phyloP scores from a whole-genome alignment of 2,329 filamentous ascomycete genomes.

The Karstenula rhodostoma region DNA sequence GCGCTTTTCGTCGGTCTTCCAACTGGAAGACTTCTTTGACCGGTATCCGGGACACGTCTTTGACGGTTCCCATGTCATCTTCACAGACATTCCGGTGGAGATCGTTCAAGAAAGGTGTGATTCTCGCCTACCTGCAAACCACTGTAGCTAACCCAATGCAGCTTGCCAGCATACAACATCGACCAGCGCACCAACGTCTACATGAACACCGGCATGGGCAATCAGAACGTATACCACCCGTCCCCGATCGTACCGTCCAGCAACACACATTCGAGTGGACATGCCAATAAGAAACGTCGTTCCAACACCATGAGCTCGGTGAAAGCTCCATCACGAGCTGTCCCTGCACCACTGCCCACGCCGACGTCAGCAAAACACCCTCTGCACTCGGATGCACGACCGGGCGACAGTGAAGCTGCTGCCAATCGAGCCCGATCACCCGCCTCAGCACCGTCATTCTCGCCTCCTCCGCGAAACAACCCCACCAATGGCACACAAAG shows the following conservation, averaged over 20 bases:
- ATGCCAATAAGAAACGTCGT: conserved; percentile 46
- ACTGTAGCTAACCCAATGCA: conserved; percentile 26
- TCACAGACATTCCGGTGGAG: conserved; percentile 72
- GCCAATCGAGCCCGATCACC: conserved; percentile 30
- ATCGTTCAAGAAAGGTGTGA: conserved; percentile 64
- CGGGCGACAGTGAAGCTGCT: conserved; percentile 28
- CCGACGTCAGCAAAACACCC: conserved; percentile 43
- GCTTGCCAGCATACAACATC: conserved; percentile 45
- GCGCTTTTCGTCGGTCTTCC: conserved; percentile 80
- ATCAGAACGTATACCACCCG: conserved; percentile 35
- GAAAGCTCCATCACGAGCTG: conserved; percentile 29
- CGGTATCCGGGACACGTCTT: conserved; percentile 77
- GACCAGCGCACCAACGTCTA: conserved; percentile 48
- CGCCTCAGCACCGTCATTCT: conserved; percentile 36
- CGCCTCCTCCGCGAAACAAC: conserved; percentile 35
- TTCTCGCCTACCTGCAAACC: conserved; percentile 9
- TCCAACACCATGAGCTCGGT: conserved; percentile 37
- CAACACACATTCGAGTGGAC: conserved; percentile 39
- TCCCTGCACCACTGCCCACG: conserved; percentile 35
- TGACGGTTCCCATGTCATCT: conserved; percentile 76
- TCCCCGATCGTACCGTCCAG: conserved; percentile 29
- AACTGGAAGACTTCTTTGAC: conserved; percentile 88
- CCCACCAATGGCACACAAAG: conserved; percentile 24
- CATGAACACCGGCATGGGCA: conserved; percentile 40
- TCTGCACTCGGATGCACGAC: conserved; percentile 24